Conservation (phyloP, 495 filamentous ascomycete genomes). For the Rostrohypoxylon terebratum region DNA sequence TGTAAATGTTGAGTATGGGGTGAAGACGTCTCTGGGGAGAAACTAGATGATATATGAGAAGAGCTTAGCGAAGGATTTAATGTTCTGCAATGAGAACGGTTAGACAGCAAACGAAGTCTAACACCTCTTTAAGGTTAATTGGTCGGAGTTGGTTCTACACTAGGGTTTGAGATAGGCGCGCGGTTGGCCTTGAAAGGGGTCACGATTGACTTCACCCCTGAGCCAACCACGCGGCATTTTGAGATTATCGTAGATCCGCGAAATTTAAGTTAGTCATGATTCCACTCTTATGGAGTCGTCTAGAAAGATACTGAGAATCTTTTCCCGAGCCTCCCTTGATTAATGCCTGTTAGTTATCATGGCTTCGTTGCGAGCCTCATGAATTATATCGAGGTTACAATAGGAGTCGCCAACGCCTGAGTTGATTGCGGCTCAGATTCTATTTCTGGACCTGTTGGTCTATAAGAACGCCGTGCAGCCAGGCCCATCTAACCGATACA, state of each 20-base stretch:
- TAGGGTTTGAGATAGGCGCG: not conserved
- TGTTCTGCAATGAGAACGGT: not conserved
- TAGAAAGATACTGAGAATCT: not conserved
- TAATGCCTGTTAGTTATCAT: not conserved
- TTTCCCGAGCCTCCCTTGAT: not conserved
- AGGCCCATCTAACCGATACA: not conserved
- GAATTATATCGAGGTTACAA: not conserved
- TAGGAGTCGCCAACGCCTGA: not conserved
- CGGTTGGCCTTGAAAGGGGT: constrained; percentile 11
- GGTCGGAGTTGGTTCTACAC: not conserved
- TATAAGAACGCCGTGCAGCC: not conserved
- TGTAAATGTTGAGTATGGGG: constrained; percentile 18
- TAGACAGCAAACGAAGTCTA: not conserved
- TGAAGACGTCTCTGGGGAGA: not conserved
- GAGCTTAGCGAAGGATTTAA: not conserved
- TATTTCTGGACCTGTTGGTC: not conserved
- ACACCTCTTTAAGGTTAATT: not conserved
- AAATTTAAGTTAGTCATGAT: not conserved
- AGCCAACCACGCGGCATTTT: not conserved
- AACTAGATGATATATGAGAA: not conserved
- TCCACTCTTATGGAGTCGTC: not conserved
- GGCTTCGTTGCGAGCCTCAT: no score
- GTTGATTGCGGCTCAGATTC: not conserved
- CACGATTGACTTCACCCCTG: not conserved
- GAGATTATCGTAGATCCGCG: not conserved